These are phyloP conservation scores for Fusarium cyanostomum DNA, from an alignment of 2,329 filamentous ascomycete genomes.

Conservation along the genomic window DNA sequence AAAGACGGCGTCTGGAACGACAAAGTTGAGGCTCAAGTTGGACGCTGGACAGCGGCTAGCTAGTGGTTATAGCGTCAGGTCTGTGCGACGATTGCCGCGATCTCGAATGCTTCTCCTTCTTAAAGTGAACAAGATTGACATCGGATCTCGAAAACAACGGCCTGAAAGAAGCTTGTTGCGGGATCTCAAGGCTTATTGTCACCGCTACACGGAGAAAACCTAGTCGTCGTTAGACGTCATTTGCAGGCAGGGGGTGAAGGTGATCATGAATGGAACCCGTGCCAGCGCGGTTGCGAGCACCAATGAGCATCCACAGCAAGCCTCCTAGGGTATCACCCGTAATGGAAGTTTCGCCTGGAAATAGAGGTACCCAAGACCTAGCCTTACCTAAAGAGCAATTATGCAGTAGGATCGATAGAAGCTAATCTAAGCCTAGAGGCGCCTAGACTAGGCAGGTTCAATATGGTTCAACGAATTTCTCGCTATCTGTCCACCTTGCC, in stretches of 20 bases:
- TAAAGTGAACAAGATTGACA: slow-evolving; percentile 6
- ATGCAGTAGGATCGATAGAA: no score
- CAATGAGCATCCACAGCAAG: slow-evolving; percentile 14
- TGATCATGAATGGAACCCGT: slow-evolving; percentile 10
- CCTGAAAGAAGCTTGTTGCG: neutral
- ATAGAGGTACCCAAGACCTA: no score
- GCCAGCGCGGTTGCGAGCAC: slow-evolving; percentile 26
- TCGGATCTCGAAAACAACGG: neutral
- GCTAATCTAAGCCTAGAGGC: no score
- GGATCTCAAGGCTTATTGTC: neutral
- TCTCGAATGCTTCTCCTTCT: neutral
- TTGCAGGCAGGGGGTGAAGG: no score
- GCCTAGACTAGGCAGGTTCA: no score
- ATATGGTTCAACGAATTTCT: no score
- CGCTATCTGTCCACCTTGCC: no score
- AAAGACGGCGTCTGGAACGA: neutral
- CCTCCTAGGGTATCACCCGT: slow-evolving; percentile 5
- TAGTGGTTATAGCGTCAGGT: slow-evolving; percentile 12
- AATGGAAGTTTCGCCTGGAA: no score
- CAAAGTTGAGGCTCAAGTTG: slow-evolving; percentile 17
- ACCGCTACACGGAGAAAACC: slow-evolving; percentile 11
- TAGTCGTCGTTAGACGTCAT: slow-evolving; percentile 27
- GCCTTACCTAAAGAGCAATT: no score
- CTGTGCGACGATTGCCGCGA: slow-evolving; percentile 7
- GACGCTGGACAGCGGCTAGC: slow-evolving; percentile 11